Evolutionary conservation across 768 basidiomycete species (phyloP).

Genomic region (Russula earlei): DNA sequence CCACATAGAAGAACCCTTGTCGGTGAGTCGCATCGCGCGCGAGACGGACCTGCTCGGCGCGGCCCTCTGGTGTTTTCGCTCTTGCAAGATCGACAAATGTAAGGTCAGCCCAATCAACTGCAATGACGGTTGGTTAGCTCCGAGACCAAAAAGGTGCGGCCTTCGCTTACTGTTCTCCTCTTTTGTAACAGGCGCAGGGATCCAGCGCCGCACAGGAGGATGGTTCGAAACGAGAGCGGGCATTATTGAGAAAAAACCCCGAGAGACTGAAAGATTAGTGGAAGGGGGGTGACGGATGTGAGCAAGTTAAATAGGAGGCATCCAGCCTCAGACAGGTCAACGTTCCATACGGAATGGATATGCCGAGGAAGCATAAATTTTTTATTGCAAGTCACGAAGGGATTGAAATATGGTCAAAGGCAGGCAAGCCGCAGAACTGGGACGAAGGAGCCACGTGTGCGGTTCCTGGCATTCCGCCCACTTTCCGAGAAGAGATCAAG

Average conservation of each 20-base stretch:
- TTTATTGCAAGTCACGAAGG: not conserved
- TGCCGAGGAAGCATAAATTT: constrained; percentile 1
- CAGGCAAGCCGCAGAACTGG: not conserved
- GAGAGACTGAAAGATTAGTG: not conserved
- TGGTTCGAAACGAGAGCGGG: constrained; percentile 13
- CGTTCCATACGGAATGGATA: not conserved
- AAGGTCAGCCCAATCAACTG: constrained; percentile 32
- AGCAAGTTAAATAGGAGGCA: constrained; percentile 6
- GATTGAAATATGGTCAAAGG: not conserved
- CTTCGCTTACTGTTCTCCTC: constrained; percentile 19
- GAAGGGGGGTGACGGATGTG: not conserved
- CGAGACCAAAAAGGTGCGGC: not conserved
- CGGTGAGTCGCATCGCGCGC: constrained; percentile 28
- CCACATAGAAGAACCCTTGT: constrained; percentile 38
- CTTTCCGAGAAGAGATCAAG: constrained; percentile 5
- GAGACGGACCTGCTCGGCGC: constrained; percentile 25
- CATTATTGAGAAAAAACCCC: constrained; percentile 2
- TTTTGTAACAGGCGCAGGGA: constrained; percentile 22
- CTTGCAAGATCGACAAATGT: constrained; percentile 29
- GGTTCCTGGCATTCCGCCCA: not conserved
- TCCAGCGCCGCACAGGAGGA: constrained; percentile 21
- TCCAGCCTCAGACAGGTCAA: not conserved
- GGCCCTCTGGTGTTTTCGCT: constrained; percentile 27
- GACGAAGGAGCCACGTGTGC: not conserved
- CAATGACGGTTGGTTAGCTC: not conserved